Percentiles rank a stretch among this genome's conserved stretches.
These are phyloP conservation scores for Fusarium floridanum DNA, from an alignment of 2,329 filamentous ascomycete genomes.

Conservation along the genomic window DNA sequence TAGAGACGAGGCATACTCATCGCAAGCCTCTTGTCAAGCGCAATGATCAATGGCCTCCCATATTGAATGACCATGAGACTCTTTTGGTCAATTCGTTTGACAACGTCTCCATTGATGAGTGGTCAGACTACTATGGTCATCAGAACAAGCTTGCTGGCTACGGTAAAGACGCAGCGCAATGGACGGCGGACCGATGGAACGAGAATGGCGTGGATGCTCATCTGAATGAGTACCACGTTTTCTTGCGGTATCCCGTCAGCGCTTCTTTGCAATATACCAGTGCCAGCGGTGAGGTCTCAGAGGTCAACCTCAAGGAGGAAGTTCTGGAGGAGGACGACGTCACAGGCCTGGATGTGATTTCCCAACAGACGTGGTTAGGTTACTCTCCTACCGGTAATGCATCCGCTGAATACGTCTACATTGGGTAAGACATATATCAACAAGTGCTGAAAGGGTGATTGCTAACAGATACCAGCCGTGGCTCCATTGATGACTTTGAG, in stretches of 20 bases:
- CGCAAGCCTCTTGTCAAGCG: conserved; percentile 49
- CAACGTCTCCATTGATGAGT: conserved; percentile 53
- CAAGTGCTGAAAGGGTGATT: neutral
- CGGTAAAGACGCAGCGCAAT: conserved; percentile 54
- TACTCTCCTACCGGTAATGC: conserved; percentile 85
- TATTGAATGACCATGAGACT: conserved; percentile 51
- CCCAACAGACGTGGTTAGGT: conserved; percentile 83
- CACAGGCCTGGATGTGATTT: conserved; percentile 72
- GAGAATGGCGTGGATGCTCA: conserved; percentile 52
- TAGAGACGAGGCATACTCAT: conserved; percentile 48
- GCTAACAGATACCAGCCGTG: conserved; percentile 56
- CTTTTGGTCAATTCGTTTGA: conserved; percentile 54
- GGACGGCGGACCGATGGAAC: conserved; percentile 54
- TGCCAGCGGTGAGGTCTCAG: conserved; percentile 63
- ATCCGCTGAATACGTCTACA: conserved; percentile 80
- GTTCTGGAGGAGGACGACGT: conserved; percentile 80
- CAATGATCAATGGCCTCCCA: conserved; percentile 52
- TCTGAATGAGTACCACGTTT: conserved; percentile 66
- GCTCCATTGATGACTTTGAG: conserved; percentile 80
- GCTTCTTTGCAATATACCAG: conserved; percentile 61
- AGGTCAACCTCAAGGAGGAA: conserved; percentile 79
- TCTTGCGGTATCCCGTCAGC: conserved; percentile 71
- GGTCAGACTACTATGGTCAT: conserved; percentile 56
- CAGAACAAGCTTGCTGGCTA: conserved; percentile 55
- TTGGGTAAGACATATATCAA: conserved; percentile 64